phyloP scores from a whole-genome alignment of 345 rosid genomes.

The Eucalyptus lansdowneana region DNA sequence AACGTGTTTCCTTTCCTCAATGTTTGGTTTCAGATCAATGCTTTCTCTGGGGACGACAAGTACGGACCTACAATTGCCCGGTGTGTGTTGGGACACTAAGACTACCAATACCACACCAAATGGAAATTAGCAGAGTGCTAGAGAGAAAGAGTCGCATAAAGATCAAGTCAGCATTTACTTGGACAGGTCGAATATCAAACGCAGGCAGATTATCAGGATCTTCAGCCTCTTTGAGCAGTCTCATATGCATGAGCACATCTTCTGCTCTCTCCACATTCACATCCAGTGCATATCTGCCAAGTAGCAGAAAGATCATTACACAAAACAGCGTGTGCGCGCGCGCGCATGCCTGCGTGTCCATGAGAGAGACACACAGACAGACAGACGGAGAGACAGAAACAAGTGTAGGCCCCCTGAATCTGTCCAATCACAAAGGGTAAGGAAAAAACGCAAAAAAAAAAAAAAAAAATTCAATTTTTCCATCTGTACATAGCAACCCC shows the following conservation, averaged over 20 bases:
- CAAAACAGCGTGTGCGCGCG: not conserved
- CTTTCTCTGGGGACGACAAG: not conserved
- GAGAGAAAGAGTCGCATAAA: not conserved
- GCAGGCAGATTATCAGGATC: slow-evolving; percentile 69
- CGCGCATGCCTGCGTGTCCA: not conserved
- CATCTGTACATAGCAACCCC: not conserved
- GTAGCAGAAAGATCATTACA: not conserved
- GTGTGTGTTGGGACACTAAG: not conserved
- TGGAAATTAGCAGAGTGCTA: not conserved
- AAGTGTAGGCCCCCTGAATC: not conserved
- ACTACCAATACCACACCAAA: not conserved
- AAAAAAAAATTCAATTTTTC: not conserved
- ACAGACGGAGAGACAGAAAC: not conserved
- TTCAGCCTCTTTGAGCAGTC: slow-evolving; percentile 66
- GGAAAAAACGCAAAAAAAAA: not conserved
- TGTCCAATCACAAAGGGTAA: not conserved
- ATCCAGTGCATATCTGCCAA: slow-evolving; percentile 70
- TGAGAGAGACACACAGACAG: not conserved
- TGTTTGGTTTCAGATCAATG: not conserved
- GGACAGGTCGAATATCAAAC: slow-evolving; percentile 82
- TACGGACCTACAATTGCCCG: not conserved
- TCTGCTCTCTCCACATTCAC: slow-evolving; percentile 98
- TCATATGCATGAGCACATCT: slow-evolving; percentile 78
- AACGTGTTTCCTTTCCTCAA: not conserved
- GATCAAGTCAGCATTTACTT: slow-evolving; percentile 23